Evolutionary conservation across 345 rosid species (phyloP), one percentile per base, ranked within the genome.

Genomic region (Citrus australasica): DNA sequence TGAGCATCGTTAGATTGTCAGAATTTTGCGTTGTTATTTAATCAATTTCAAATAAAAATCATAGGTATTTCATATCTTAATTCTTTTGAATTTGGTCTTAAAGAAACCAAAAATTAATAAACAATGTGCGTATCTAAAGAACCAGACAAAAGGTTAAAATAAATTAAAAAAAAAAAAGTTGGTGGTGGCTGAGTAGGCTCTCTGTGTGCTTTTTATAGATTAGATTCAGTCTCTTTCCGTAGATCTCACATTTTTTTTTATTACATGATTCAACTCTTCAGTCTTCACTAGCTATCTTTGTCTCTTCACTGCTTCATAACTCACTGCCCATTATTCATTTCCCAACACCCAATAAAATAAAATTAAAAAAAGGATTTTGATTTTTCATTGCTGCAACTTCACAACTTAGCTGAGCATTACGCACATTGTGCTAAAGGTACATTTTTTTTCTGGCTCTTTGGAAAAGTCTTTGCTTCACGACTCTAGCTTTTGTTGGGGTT

Each of bases 311-410:
- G 51, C 22, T 17, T 7, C 6, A 11, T 66, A 55, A 38, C 73
- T 19, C 63, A 28, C 37, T 63, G 7, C 32, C 30, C 69, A 32
- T 24, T 30, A 53, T 65, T 19, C 69, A 66, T 11, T 66, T 67
- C 40, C 64, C 48, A 13, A 21, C 27, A 28, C 22, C 40, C 16
- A 46, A 21, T 5, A 35, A 0, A 13, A 16, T 25, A 19, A 19
- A 2, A 16, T 2, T 17, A 53, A 30, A 10, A 22, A 55, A 72
- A 35, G 37, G 19, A 53, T 38, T 2, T 24, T 60, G 73, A 79
- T 76, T 74, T 72, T 40, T 69, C 83, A 71, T 76, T 77, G 55
- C 24, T 73, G 76, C 76, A 73, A 51, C 38, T 58, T 70, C 30
- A 32, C 37, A 27, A 16, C 19, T 30, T 63, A 63, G 67, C 37